Conservation (phyloP, 176 grass and related monocot genomes). For the Chloris gayana region DNA sequence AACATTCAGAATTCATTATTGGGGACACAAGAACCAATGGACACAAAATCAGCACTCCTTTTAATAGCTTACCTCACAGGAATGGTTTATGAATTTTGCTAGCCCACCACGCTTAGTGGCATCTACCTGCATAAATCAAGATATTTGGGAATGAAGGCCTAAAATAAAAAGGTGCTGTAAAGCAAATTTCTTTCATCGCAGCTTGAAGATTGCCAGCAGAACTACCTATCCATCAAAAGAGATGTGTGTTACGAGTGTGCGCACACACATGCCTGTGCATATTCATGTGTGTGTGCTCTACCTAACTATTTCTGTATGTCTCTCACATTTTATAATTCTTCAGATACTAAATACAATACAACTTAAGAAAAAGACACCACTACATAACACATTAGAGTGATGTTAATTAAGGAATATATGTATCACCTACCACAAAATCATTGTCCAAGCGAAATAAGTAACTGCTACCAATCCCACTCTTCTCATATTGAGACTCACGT, state of each 20-base stretch:
- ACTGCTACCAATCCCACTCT: slow-evolving; percentile 94
- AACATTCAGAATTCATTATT: not conserved
- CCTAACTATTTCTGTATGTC: not conserved
- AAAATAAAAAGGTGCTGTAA: not conserved
- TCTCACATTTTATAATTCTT: not conserved
- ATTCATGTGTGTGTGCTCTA: not conserved
- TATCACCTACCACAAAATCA: slow-evolving; percentile 82
- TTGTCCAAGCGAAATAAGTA: slow-evolving; percentile 97
- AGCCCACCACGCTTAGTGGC: slow-evolving; percentile 92
- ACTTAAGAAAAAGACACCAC: not conserved
- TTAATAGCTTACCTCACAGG: slow-evolving; percentile 69
- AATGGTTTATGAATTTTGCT: slow-evolving; percentile 99
- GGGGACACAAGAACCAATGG: no score
- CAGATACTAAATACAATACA: slow-evolving; percentile 2
- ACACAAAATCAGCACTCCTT: no score
- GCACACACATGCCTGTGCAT: no score
- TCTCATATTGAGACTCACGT: slow-evolving; percentile 83
- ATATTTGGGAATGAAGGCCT: slow-evolving; percentile 6
- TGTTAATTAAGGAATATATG: not conserved
- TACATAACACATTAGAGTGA: slow-evolving; percentile 3
- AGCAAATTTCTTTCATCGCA: no score
- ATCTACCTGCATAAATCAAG: slow-evolving; percentile 75
- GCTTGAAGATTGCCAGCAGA: no score
- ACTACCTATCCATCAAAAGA: no score
- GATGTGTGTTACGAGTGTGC: no score